phyloP scores from a whole-genome alignment of 2,329 filamentous ascomycete genomes.

The Colletotrichum tropicicola region DNA sequence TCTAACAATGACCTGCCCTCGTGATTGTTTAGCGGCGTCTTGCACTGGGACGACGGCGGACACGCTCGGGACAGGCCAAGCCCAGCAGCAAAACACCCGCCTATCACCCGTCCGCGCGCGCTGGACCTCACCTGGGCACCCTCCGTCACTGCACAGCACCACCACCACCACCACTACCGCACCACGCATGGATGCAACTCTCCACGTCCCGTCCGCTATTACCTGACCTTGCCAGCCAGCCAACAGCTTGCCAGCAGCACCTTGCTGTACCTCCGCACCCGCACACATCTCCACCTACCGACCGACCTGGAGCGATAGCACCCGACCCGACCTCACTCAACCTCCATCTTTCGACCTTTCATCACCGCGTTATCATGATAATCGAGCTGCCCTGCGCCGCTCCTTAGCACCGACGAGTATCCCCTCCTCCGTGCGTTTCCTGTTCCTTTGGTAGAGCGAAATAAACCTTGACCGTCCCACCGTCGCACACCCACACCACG shows the following conservation, averaged over 20 bases:
- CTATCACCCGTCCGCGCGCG: slow-evolving; percentile 10
- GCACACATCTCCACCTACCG: slow-evolving; percentile 16
- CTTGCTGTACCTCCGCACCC: slow-evolving; percentile 4
- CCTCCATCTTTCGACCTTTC: slow-evolving; percentile 21
- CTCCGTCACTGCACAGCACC: slow-evolving; percentile 7
- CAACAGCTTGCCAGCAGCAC: background rate
- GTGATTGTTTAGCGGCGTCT: slow-evolving; percentile 29
- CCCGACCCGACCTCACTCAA: slow-evolving; percentile 27
- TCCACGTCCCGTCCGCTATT: slow-evolving; percentile 10
- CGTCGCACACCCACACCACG: background rate
- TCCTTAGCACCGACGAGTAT: slow-evolving; percentile 13
- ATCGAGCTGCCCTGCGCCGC: slow-evolving; percentile 16
- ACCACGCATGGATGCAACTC: slow-evolving; percentile 19
- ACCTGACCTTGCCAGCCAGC: slow-evolving; percentile 9
- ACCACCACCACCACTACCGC: too few species aligned
- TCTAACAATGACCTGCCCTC: slow-evolving; percentile 28
- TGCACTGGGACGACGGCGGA: slow-evolving; percentile 11
- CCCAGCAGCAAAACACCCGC: slow-evolving; percentile 22
- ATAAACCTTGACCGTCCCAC: slow-evolving; percentile 3
- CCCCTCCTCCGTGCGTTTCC: background rate
- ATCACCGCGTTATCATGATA: slow-evolving; percentile 29
- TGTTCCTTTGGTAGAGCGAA: slow-evolving; percentile 7
- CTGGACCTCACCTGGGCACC: slow-evolving; percentile 8
- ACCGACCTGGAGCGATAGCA: slow-evolving; percentile 14
- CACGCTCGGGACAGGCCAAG: slow-evolving; percentile 25